phyloP scores from a whole-genome alignment of 2,329 filamentous ascomycete species.

The Alternaria brassicicola region DNA sequence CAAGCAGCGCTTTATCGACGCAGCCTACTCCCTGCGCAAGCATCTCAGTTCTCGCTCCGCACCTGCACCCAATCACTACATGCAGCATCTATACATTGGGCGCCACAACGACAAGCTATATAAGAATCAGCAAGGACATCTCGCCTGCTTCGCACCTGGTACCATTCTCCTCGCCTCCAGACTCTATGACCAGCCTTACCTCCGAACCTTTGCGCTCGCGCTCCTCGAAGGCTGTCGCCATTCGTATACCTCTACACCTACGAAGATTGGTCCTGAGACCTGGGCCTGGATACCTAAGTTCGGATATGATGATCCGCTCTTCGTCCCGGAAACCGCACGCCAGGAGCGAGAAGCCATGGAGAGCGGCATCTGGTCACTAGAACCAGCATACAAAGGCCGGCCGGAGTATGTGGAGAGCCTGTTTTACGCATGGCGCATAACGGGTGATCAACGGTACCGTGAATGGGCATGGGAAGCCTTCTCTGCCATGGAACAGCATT shows the following conservation, averaged over 20 bases:
- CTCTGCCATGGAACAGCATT: slow-evolving; percentile 44
- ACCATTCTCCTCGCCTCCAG: slow-evolving; percentile 49
- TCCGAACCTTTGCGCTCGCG: slow-evolving; percentile 47
- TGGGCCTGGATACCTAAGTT: slow-evolving; percentile 50
- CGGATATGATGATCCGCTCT: slow-evolving; percentile 40
- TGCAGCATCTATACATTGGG: slow-evolving; percentile 51
- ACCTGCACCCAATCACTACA: slow-evolving; percentile 38
- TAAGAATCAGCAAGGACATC: slow-evolving; percentile 49
- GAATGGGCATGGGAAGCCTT: slow-evolving; percentile 54
- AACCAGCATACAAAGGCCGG: slow-evolving; percentile 44
- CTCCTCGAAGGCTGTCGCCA: slow-evolving; percentile 51
- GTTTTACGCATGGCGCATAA: slow-evolving; percentile 52
- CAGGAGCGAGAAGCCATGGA: slow-evolving; percentile 36
- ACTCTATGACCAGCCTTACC: slow-evolving; percentile 39
- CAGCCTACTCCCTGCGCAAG: slow-evolving; percentile 47
- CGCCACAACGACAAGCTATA: slow-evolving; percentile 41
- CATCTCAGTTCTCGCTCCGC: slow-evolving; percentile 47
- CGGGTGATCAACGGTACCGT: slow-evolving; percentile 48
- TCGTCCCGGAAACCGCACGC: slow-evolving; percentile 35
- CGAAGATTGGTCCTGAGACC: slow-evolving; percentile 47
- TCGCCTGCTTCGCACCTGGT: slow-evolving; percentile 50
- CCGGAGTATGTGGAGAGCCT: slow-evolving; percentile 51
- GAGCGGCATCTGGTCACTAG: slow-evolving; percentile 44
- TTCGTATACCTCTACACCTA: slow-evolving; percentile 45
- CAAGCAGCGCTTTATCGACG: slow-evolving; percentile 40